Conservation (phyloP, 768 basidiomycete genomes). For the Gloeopeniophorella convolvens region DNA sequence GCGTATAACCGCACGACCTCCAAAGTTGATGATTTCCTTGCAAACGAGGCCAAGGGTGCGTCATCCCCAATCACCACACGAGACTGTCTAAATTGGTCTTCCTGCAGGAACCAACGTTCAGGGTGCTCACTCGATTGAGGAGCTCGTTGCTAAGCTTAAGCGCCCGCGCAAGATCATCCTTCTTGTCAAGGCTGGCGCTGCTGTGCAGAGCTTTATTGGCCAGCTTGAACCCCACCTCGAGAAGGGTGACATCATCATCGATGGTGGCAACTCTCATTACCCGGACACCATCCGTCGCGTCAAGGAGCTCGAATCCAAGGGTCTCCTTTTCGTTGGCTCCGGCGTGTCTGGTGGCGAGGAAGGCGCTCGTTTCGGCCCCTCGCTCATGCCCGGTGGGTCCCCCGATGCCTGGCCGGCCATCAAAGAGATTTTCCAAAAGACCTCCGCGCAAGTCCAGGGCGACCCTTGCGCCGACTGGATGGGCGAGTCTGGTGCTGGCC, state of each 20-base stretch:
- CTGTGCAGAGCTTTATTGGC: constrained; percentile 92
- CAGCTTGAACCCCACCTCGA: constrained; percentile 89
- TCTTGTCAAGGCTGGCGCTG: constrained; percentile 95
- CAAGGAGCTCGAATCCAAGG: constrained; percentile 89
- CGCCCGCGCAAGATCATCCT: constrained; percentile 94
- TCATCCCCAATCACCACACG: constrained; percentile 26
- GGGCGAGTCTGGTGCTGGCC: constrained; percentile 89
- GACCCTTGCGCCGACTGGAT: constrained; percentile 99
- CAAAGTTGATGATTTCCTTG: constrained; percentile 95
- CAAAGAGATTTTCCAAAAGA: constrained; percentile 98
- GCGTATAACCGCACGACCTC: constrained; percentile 95
- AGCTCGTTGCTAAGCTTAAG: constrained; percentile 90
- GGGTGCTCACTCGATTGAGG: constrained; percentile 90
- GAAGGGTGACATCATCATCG: constrained; percentile 96
- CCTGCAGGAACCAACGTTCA: constrained; percentile 83
- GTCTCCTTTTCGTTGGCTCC: constrained; percentile 93
- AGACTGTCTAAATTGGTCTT: constrained; percentile 23
- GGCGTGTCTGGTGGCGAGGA: constrained; percentile 99
- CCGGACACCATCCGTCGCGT: constrained; percentile 96
- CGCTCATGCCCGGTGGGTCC: constrained; percentile 98
- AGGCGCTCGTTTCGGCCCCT: constrained; percentile 94
- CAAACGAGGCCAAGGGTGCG: constrained; percentile 98
- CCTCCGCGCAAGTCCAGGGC: constrained; percentile 89
- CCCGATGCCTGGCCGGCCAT: constrained; percentile 91
- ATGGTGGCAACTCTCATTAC: constrained; percentile 99